Evolutionary conservation across 257 asterid species (phyloP).

Genomic region (Solanum sitiens): DNA sequence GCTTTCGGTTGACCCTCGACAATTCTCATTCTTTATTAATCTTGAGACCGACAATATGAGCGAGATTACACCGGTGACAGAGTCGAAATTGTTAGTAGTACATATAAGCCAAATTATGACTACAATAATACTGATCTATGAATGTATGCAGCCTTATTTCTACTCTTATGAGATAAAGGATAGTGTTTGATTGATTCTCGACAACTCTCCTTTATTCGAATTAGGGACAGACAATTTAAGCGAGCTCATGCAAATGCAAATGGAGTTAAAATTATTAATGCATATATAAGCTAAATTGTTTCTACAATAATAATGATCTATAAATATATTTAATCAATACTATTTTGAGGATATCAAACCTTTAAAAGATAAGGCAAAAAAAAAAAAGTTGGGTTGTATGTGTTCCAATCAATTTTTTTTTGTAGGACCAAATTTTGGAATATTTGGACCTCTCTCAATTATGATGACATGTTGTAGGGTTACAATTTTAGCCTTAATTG

Average conservation of each 20-base stretch:
- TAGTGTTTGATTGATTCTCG: not conserved
- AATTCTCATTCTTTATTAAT: not conserved
- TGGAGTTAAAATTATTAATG: not conserved
- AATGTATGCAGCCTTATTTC: not conserved
- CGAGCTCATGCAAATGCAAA: not conserved
- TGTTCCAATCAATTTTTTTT: not conserved
- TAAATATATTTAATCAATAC: no score
- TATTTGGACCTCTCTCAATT: not conserved
- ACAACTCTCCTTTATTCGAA: not conserved
- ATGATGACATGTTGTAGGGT: not conserved
- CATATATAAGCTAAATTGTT: not conserved
- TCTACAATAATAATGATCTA: not conserved
- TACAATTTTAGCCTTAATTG: not conserved
- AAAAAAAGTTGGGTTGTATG: not conserved
- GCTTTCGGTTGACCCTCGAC: not conserved
- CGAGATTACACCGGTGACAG: rapidly evolving
- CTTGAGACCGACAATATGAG: not conserved
- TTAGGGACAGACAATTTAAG: no score
- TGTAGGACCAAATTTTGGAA: not conserved
- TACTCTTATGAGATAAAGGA: not conserved
- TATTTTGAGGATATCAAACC: not conserved
- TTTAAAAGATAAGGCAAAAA: no score
- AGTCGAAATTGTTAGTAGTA: not conserved
- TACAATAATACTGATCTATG: not conserved
- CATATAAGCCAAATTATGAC: not conserved